Base-by-base conservation (phyloP, 257 asterid species). In the Forsythia suspensa region DNA sequence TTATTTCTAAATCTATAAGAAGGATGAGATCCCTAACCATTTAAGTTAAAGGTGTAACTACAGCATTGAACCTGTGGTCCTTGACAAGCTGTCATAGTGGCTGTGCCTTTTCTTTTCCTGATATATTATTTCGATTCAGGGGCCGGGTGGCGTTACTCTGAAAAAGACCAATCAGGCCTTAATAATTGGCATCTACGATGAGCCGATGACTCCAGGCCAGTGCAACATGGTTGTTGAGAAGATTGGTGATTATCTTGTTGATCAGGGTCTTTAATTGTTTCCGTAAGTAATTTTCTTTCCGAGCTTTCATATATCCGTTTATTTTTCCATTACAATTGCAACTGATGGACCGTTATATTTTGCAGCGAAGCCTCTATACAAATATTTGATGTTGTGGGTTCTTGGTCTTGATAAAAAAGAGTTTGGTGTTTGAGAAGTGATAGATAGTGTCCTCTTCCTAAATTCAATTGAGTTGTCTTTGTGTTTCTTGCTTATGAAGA, bases 221-320 rank as follows among this genome's bases (percentile, higher is more conserved):
- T 87, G 89, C 84, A 85, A 85, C 71, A 13, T 85, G 83, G 81
- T 87, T 74, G 89, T 87, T 74, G 91, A 85, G 79, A 85, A 78
- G 86, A 85, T 87, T n/a, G 91, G 91, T 8, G 91, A 85, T 71
- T 87, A 87, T 57, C 84, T 87, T 16, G 0, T 74, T 69, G 87
- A 87, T 0, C 91, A 87, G 82, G 89, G 89, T 69, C 74, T 74
- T 65, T 87, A 80, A 76, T 76, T 70, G 46, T 70, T 51, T n/a
- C 11, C 79, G 85, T 70, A 40, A 70, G 81, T 70, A 6, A 24
- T 48, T 1, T n/a, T 57, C 24, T 4, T n/a, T 6, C 29, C 5
- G 5, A 3, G 40, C 9, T 7, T 21, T 21, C 13, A 8, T 59
- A 20, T 59, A 6, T 21, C 12, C 2, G 37, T 59, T 20, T 59